A percentile compares a stretch with the other conserved stretches of the same genome.
Conservation (phyloP, 2,329 filamentous ascomycete species). For the Zymoseptoria tritici region DNA sequence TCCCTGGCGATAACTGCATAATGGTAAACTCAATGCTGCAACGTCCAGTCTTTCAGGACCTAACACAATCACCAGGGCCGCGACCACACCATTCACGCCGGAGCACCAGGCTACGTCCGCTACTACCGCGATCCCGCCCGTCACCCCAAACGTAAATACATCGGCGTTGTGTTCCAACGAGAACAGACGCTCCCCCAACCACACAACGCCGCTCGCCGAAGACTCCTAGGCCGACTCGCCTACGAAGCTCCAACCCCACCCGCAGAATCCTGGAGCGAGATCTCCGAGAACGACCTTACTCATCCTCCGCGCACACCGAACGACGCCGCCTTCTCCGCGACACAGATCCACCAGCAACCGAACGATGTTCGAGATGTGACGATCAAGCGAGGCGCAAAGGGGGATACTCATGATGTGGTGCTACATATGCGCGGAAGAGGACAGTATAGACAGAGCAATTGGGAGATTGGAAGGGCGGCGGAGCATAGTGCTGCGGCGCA, state of each 20-base stretch:
- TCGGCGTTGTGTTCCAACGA: conserved; percentile 83
- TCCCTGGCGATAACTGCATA: conserved; percentile 86
- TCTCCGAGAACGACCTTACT: conserved; percentile 9
- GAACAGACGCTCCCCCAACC: conserved; percentile 72
- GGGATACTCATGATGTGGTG: conserved; percentile 28
- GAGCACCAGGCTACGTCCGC: conserved; percentile 80
- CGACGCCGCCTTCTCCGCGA: conserved; percentile 14
- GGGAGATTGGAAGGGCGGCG: conserved; percentile 58
- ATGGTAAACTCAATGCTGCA: conserved; percentile 43
- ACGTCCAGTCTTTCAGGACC: neutral
- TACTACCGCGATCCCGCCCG: conserved; percentile 84
- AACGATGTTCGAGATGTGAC: conserved; percentile 15
- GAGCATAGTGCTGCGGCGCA: conserved; percentile 49
- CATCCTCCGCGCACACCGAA: conserved; percentile 9
- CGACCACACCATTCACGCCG: conserved; percentile 91
- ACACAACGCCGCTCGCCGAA: conserved; percentile 61
- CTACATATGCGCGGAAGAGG: conserved; percentile 49
- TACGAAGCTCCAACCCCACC: conserved; percentile 24
- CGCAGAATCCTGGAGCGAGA: conserved; percentile 2
- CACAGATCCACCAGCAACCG: conserved; percentile 15
- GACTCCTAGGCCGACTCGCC: conserved; percentile 67
- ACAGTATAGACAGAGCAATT: conserved; percentile 58
- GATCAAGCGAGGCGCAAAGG: conserved; percentile 26
- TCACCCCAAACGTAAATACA: conserved; percentile 86
- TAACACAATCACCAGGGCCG: conserved; percentile 49